These are phyloP conservation scores for Epithemia pelagica DNA, from an alignment of 108 stramenopile genomes.

Conservation along the genomic window DNA sequence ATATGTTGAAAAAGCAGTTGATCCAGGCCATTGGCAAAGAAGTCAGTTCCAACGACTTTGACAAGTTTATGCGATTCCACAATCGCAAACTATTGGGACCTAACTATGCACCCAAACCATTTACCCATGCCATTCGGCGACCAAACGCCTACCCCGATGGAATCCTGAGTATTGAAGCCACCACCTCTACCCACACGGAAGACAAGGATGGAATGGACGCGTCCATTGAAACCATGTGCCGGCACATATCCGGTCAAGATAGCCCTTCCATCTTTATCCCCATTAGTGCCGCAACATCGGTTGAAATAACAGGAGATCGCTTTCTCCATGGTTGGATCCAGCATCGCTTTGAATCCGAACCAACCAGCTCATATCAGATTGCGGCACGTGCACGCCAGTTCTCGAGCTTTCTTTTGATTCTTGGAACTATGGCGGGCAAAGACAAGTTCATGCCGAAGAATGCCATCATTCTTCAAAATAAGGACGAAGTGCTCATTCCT, in stretches of 20 bases:
- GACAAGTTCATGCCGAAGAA: conserved; percentile 63
- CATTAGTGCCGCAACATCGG: conserved; percentile 36
- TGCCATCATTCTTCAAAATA: conserved; percentile 81
- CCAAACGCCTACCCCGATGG: conserved; percentile 58
- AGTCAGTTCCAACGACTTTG: conserved; percentile 49
- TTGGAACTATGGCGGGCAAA: conserved; percentile 63
- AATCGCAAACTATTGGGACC: conserved; percentile 37
- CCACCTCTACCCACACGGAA: too few relatives aligned
- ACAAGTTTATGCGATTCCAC: conserved; percentile 50
- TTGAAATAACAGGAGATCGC: conserved; percentile 48
- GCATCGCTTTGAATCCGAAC: conserved; percentile 27
- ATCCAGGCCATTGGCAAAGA: conserved; percentile 66
- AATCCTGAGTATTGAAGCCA: conserved; percentile 26
- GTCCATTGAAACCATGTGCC: conserved; percentile 38
- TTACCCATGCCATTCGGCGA: conserved; percentile 56
- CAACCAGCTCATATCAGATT: too few relatives aligned
- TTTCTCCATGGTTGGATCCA: conserved; percentile 66
- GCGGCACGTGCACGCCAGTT: conserved; percentile 69
- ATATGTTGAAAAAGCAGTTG: conserved; percentile 50
- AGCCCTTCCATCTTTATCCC: conserved; percentile 27
- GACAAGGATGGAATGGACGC: conserved; percentile 4
- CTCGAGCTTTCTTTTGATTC: conserved; percentile 58
- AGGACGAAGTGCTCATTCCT: conserved; percentile 81
- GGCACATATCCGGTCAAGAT: conserved; percentile 9
- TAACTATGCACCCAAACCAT: conserved; percentile 41